These are phyloP conservation scores for Sporothrix euskadiensis DNA, from an alignment of 2,329 filamentous ascomycete genomes.

Conservation along the genomic window DNA sequence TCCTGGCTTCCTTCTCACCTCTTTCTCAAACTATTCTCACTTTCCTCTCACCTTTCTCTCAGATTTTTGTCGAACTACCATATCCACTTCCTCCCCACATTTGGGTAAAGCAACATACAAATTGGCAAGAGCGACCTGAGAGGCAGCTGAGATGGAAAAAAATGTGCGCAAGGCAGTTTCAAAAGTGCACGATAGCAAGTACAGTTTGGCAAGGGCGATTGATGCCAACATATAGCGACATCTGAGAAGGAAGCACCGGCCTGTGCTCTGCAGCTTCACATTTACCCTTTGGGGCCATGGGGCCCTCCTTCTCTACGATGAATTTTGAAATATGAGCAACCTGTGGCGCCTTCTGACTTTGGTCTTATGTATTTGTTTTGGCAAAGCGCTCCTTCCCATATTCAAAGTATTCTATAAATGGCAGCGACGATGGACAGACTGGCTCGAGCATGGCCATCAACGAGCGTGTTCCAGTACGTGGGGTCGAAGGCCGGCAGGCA, in stretches of 20 bases:
- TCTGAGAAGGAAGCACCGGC: conserved; percentile 1
- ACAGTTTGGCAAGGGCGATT: background rate
- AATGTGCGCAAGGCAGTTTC: background rate
- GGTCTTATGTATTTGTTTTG: background rate
- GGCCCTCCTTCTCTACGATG: background rate
- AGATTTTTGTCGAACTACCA: background rate
- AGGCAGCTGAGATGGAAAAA: background rate
- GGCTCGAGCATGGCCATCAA: background rate
- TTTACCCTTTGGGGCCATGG: background rate
- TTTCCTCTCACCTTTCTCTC: conserved; percentile 4
- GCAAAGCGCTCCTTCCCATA: background rate
- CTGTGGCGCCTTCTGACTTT: background rate
- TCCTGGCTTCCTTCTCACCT: background rate
- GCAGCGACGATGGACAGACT: background rate
- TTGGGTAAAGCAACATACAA: background rate
- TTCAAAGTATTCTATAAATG: background rate
- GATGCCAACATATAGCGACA: background rate
- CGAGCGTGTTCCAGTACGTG: background rate
- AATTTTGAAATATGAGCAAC: background rate
- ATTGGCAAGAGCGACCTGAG: background rate
- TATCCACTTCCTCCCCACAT: background rate
- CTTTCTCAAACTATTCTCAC: background rate
- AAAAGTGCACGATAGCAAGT: no score
- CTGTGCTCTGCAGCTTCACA: background rate
- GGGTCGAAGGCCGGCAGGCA: background rate